Evolutionary conservation across 2,329 filamentous ascomycete genomes (phyloP).

Genomic region (Fusarium sororula): DNA sequence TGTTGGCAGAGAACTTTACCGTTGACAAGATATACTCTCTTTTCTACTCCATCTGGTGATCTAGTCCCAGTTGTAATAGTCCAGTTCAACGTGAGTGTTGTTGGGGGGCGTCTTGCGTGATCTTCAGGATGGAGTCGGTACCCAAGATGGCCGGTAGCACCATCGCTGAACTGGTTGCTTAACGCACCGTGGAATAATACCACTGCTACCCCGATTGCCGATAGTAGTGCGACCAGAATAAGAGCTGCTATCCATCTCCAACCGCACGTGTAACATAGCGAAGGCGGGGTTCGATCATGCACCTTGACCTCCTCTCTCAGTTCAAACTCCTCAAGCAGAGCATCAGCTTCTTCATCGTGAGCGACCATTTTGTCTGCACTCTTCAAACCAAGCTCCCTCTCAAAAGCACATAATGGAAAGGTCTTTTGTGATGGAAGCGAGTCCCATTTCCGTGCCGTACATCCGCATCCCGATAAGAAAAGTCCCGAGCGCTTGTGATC

Average conservation of each 20-base stretch:
- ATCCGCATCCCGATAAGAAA: neutral
- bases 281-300: neutral
- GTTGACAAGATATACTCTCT: neutral
- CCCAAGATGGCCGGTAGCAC: neutral
- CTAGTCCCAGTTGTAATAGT: neutral
- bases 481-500: neutral
- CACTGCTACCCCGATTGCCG: neutral
- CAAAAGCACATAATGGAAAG: neutral
- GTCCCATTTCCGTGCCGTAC: neutral
- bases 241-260: neutral
- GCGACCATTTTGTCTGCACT: neutral
- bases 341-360: slow-evolving; percentile 12
- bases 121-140: neutral
- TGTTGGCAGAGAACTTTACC: neutral
- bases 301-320: neutral
- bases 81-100: neutral
- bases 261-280: neutral
- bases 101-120: neutral
- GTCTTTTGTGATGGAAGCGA: neutral
- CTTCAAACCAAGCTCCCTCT: neutral
- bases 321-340: slow-evolving; percentile 5
- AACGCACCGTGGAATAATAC: neutral
- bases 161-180: rapidly evolving
- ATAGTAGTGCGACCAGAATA: neutral
- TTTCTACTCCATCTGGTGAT: slow-evolving; percentile 3